Base-by-base conservation (phyloP, 345 rosid genomes). In the Linum usitatissimum region DNA sequence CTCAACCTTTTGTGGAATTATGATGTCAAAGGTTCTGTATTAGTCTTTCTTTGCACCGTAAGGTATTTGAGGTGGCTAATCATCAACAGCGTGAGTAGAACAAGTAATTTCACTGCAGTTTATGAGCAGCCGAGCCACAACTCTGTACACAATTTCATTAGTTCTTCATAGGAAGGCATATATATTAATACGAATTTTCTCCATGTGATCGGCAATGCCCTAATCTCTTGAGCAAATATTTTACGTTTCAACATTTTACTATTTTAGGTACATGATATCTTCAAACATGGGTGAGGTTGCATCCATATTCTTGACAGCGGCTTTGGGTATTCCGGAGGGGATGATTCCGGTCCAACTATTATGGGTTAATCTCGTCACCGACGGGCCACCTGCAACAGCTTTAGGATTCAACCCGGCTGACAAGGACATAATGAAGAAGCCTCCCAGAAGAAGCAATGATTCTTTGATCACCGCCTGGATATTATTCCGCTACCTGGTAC, bases 351-450 rank as follows among this genome's bases (percentile, higher is more conserved):
- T 91, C 73, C 96, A 91, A 76, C 96, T 91, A 76, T 79, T 91
- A 61, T 91, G 95, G 98, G 98, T 88, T 66, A 91, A 91, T 78
- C 74, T 91, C 63, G 98, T 91, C 15, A 91, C 98, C 4, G 98
- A 91, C 73, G 96, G 98, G 55, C 95, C 90, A 8, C 98, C 98
- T 7, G 98, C 98, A n/a, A 91, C 96, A 21, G 96, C 95, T 9
- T 87, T 91, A 61, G 98, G 98, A 21, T 91, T 91, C 61, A 91
- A 91, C 62, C 95, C 96, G 56, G 81, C 96, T 64, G 98, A 91
- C 76, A 78, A 81, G 75, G 96, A 86, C 70, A 82, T 88, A 36
- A 91, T 88, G 98, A 76, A 38, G 69, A 91, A 85, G 63, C 87
- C 95, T 1, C 96, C 95, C 2, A 87, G 95, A 49, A 91, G 77